Evolutionary conservation across 805 yeast genomes (phyloP), one percentile per base, ranked within the genome.

Genomic region (Nakazawaea wyomingensis): DNA sequence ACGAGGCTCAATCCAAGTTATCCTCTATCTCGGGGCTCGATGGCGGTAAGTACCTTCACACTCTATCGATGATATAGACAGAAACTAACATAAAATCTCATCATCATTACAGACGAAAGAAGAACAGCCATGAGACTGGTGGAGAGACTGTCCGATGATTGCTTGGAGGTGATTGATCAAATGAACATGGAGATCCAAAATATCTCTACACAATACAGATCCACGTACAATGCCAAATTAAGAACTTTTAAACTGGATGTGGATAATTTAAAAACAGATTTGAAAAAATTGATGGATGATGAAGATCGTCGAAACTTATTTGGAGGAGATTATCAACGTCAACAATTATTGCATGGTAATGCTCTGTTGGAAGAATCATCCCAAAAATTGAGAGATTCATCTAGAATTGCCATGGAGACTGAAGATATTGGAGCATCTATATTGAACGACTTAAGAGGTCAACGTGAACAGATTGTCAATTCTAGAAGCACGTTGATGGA

Each of bases 381-480:
- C 2, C 91, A 90, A 49, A 74, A 96, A 53, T 71, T 93, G 37
- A 74, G 83, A 47, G 97, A 93, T 37, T 83, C 93, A 17, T 95
- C 91, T 49, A 73, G 97, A 52, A 71, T 89, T 3, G 99, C 98
- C 5, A 69, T 85, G 41, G 99, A 93, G 53, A 89, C 99, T 0
- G 99, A 93, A 62, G 72, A 73, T 26, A 80, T 93, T 40, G 99
- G 99, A 1, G 87, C 96, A 11, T 83, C 85, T 50, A 93, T 93
- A 41, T 73, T 93, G 65, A 80, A 80, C 54, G 96, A 91, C 59
- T 68, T 93, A 51, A 74, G 96, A 48, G 82, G 96, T 20, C 99
- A 93, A 66, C 72, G 99, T 46, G 99, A 93, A 56, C 97, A 95
- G 56, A 76, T 93, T 34, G 68, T 78, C 42, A 88, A 90, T 54